These are phyloP conservation scores for Solanum ossicruentum DNA, from an alignment of 257 asterid genomes.

Conservation along the genomic window DNA sequence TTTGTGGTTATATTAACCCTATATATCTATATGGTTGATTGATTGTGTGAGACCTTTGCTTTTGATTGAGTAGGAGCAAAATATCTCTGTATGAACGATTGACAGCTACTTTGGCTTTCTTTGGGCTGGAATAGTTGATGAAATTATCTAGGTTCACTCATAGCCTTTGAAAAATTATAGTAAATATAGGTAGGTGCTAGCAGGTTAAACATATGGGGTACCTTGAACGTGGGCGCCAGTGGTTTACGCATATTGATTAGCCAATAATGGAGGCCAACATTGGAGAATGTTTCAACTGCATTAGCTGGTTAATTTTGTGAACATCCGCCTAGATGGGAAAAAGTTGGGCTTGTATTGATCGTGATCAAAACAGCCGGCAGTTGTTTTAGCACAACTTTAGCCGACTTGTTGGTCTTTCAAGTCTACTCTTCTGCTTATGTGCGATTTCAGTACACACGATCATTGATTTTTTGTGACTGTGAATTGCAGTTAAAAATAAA, in stretches of 20 bases:
- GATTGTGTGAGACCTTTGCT: neutral
- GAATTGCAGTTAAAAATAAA: neutral
- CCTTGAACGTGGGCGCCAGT: neutral
- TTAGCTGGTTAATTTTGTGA: neutral
- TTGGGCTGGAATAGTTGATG: neutral
- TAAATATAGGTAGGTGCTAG: neutral
- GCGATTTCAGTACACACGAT: neutral
- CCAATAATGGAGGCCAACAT: neutral
- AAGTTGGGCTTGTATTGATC: neutral
- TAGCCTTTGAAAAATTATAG: neutral
- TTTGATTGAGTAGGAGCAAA: neutral
- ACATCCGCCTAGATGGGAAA: neutral
- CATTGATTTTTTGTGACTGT: neutral
- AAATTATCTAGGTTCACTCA: neutral
- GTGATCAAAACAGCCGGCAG: neutral
- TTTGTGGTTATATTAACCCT: neutral
- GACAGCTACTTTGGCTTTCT: neutral
- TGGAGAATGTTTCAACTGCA: neutral
- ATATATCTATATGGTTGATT: neutral
- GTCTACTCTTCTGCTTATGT: neutral
- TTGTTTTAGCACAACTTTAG: neutral
- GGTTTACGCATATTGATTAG: neutral
- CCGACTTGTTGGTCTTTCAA: neutral
- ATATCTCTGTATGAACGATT: neutral
- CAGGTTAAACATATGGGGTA: neutral